Base-by-base conservation (phyloP, 2,329 filamentous ascomycete genomes). In the Torrubiellomyces zombiae region DNA sequence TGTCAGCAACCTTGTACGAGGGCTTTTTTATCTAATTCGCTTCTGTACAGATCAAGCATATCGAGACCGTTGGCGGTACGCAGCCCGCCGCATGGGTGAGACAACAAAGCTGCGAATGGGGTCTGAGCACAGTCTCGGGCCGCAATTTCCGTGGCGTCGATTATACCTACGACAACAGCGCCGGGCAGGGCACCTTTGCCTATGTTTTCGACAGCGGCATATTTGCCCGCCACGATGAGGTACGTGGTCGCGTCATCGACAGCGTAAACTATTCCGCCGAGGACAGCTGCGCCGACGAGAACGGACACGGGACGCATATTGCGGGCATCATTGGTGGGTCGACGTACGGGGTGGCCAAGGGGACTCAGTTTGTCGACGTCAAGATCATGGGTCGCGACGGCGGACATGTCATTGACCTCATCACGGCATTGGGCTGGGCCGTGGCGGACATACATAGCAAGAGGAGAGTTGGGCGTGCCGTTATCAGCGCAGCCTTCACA, bases 141-240 rank as follows among this genome's bases (percentile, higher is more conserved):
- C 37, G 39, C 26, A 27, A 31, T 3, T 26, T 40, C 2, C 38
- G 36, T 19, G 32, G 32, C 7, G 32, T 25, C 20, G 36, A 26
- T 28, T 68, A 67, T 38, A 39, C 55, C 24, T 67, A 63, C 31
- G 63, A 67, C 38, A 48, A 47, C 28, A 49, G 49, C 11, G 58
- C 57, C 16, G 63, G 64, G 13, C 22, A 51, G 29, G 60, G 58
- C 16, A 59, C 63, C 35, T 70, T 63, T 14, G 60, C 57, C 24
- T 75, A 66, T 39, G 48, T 75, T 11, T 60, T 75, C 23, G 70
- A 75, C 44, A 73, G 66, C 4, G 70, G 70, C 35, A 64, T 75
- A 36, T 45, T 49, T 25, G 48, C 50, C 11, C 47, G 53, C 6
- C 70, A 75, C 45, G 33, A 38, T 17, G 54, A 67, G 41, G 67